Evolutionary conservation across 1,284 basidiomycete species (phyloP), one percentile per base, ranked within the genome.

Genomic region (Filobasidium uniguttulatum): DNA sequence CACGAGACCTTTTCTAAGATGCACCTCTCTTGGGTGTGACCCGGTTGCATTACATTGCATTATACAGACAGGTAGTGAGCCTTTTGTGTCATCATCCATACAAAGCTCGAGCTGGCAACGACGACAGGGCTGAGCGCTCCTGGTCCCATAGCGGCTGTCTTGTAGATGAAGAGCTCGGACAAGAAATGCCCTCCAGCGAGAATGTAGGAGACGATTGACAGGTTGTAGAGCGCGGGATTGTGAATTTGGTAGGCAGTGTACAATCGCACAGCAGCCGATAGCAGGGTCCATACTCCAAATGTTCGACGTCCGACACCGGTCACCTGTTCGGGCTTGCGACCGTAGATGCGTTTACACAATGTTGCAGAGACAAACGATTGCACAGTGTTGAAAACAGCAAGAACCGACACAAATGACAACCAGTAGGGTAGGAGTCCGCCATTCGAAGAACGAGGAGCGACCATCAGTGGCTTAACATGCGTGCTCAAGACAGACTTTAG

Each of bases 171-270:
- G 50, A 86, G 67, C 70, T 98, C 93, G 23, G 85, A 82, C 29
- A 76, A 74, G 64, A 94, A 96, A 72, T 98, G 93, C 10, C 74
- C 77, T 57, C 91, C 83, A 0, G 89, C 91, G 59, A 96, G 80
- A 54, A 86, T 77, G 70, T 91, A 97, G 30, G 85, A 83, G 63
- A 83, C 75, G 55, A 93, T 71, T 15, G 86, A 78, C 67, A 97
- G 80, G 65, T 93, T 81, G 70, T 96, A 98, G 22, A 88, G 69
- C 89, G 73, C 71, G 69, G 83, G 84, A 60, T 79, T 73, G 49
- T 81, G 72, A 56, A 94, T 83, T 62, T 94, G 75, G 69, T 89
- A 93, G 6, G 90, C 86, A 10, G 86, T 84, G 59, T 88, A 87
- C 43, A 75, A 71, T 23, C 90, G 79, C 43, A 94, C 78, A 23